Evolutionary conservation across 805 yeast species (phyloP), one percentile per base, ranked within the genome.

Genomic region (Danielozyma ontarioensis): DNA sequence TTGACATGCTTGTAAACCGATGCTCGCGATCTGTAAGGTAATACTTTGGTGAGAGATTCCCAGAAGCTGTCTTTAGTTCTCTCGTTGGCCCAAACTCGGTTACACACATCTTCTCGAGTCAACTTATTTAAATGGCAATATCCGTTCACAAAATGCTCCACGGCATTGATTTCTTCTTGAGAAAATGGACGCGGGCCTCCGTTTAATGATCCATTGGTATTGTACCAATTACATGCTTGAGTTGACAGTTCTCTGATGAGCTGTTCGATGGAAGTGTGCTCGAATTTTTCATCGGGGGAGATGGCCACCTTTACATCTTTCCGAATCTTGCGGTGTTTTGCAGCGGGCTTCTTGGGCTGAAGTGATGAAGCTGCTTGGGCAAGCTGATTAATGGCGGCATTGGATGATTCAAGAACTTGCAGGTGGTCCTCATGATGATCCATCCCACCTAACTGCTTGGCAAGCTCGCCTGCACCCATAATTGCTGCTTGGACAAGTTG

Each of bases 1-100:
- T 96, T 70, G 3, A 90, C 94, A 54, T 90, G 97, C 55, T 90
- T 90, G 61, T 90, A 90, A 5, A 90, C 77, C 2, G 94, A 82
- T 0, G 96, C 94, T 31, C 96, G 69, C 0, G 95, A 80, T 52
- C 97, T 71, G 44, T 81, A 75, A 1, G 96, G 96, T 27, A 89
- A 59, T 2, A 87, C 93, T 31, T 74, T 73, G 28, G 88, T 81
- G 15, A 90, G 64, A 15, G 75, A 67, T 41, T 84, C 94, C 97
- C 97, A 89, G 50, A 89, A 87, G 44, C 75, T 80, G 57, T 90
- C 97, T 59, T 85, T 87, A 42, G 78, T 78, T 18, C 96, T 72
- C 41, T 82, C 89, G 43, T 79, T 77, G 5, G 87, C 65, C 97
- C 97, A 89, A 14, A 89, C 84, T 29, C 96, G 68, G 45, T 78